Evolutionary conservation across 2,329 filamentous ascomycete genomes (phyloP).

Genomic region (Claviceps lovelessii): DNA sequence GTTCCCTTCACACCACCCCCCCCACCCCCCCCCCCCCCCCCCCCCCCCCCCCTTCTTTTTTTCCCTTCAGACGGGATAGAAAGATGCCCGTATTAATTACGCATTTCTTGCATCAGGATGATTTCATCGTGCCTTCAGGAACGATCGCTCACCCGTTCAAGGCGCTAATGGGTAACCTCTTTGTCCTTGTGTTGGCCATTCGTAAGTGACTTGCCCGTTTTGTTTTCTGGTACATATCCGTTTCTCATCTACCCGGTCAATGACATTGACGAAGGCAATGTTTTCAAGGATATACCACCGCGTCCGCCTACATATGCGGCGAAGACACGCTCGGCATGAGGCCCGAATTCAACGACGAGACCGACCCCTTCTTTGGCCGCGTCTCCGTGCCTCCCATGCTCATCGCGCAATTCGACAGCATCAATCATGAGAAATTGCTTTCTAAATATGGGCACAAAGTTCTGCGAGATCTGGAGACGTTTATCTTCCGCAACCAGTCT

Average conservation of each 20-base stretch:
- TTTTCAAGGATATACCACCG: slow-evolving; percentile 27
- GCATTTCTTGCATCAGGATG: not conserved
- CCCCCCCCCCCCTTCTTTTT: not conserved
- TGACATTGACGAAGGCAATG: not conserved
- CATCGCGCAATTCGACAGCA: slow-evolving; percentile 30
- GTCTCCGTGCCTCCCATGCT: slow-evolving; percentile 30
- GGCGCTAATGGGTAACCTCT: slow-evolving; percentile 25
- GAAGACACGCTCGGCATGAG: slow-evolving; percentile 26
- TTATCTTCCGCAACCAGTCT: slow-evolving; percentile 21
- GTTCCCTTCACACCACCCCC: too few relatives aligned
- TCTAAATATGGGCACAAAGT: slow-evolving; percentile 19
- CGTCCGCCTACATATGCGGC: slow-evolving; percentile 29
- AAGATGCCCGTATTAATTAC: not conserved
- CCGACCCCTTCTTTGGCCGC: slow-evolving; percentile 24
- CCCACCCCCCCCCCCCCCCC: too few relatives aligned
- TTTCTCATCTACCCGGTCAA: too few relatives aligned
- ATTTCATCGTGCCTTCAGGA: not conserved
- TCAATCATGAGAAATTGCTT: slow-evolving; percentile 24
- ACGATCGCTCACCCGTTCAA: slow-evolving; percentile 14
- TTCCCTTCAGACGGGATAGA: not conserved
- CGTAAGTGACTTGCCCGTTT: slow-evolving; percentile 21
- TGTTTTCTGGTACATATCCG: not conserved
- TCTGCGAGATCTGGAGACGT: slow-evolving; percentile 20
- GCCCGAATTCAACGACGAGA: slow-evolving; percentile 18
- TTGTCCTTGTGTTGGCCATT: slow-evolving; percentile 32